Evolutionary conservation across 352 stramenopile genomes (phyloP), one percentile per base, ranked within the genome.

Genomic region (Phytopythium vexans): DNA sequence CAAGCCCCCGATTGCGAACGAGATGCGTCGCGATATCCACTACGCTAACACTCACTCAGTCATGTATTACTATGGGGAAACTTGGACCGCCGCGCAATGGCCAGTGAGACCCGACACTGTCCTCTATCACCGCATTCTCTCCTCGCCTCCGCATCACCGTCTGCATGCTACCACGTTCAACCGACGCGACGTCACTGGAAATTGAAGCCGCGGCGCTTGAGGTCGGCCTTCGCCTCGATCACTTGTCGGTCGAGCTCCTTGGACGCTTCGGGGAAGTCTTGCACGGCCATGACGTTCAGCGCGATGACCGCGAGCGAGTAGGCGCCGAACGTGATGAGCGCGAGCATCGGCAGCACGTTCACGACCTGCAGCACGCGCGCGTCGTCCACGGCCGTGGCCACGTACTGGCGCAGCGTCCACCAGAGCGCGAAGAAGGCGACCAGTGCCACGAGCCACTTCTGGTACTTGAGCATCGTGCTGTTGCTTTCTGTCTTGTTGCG

Each of bases 381-480:
- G 40, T 90, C 69, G 8, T 38, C 54, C 11, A 74, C 52, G 0
- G 54, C 50, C 8, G 67, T 58, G 12, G 63, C 48, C 34, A 66
- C 71, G 39, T 77, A 81, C 45, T 67, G 57, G 50, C 82, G 64
- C 47, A 86, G 64, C 41, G 80, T 37, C 39, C 85, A 58, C 80
- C 80, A 90, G 39, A 80, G 51, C 41, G 66, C 52, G 12, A 88
- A 60, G 51, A 83, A 58, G 16, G 72, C 52, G 34, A 77, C 59
- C 48, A 86, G 71, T 2, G 64, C 68, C 36, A 37, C 52, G 35
- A 90, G 61, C 77, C 80, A 90, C 67, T 81, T 87, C 62, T 88
- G 80, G 69, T 88, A 90, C 71, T 88, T 90, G 47, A 90, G 77
- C 75, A 90, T 90, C 8, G 15, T 42, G 44, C 47, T n/a, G n/a